These are phyloP conservation scores for Podila minutissima DNA, from an alignment of 192 early-diverging fungal genomes.

Conservation along the genomic window DNA sequence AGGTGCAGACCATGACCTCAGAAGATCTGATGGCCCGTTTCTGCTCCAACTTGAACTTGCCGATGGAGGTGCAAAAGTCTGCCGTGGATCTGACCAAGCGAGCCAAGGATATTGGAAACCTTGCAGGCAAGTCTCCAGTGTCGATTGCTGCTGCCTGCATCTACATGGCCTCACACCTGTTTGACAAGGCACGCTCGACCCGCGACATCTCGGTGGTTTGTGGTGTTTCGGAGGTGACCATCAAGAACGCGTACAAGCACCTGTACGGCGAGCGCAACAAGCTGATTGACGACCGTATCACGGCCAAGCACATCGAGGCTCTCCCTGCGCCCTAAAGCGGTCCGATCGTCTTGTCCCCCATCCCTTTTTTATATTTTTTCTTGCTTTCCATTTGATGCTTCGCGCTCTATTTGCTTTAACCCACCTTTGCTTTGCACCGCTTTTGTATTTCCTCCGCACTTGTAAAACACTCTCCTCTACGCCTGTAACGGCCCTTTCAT, in stretches of 20 bases:
- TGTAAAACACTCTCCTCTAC: too few species aligned
- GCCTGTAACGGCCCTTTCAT: neutral
- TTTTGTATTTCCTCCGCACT: too few species aligned
- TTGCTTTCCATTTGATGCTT: neutral
- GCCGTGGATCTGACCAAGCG: slow-evolving; percentile 75
- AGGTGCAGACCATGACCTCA: slow-evolving; percentile 71
- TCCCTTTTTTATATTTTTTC: too few species aligned
- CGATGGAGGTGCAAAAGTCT: slow-evolving; percentile 72
- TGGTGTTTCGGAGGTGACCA: slow-evolving; percentile 94
- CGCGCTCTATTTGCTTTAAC: too few species aligned
- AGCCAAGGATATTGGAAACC: slow-evolving; percentile 81
- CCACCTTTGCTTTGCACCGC: too few species aligned
- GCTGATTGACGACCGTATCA: slow-evolving; percentile 62
- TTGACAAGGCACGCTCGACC: slow-evolving; percentile 71
- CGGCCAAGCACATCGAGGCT: slow-evolving; percentile 51
- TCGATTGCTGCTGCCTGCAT: slow-evolving; percentile 93
- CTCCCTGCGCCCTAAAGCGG: slow-evolving; percentile 48
- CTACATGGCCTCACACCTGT: slow-evolving; percentile 85
- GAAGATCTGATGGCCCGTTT: slow-evolving; percentile 85
- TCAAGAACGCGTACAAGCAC: slow-evolving; percentile 86
- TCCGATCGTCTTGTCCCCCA: too few species aligned
- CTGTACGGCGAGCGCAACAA: slow-evolving; percentile 67
- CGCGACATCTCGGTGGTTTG: slow-evolving; percentile 85
- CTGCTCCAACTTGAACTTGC: slow-evolving; percentile 78
- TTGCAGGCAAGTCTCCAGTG: slow-evolving; percentile 92